Evolutionary conservation across 495 filamentous ascomycete species (phyloP).

Genomic region (Neurospora sp.): DNA sequence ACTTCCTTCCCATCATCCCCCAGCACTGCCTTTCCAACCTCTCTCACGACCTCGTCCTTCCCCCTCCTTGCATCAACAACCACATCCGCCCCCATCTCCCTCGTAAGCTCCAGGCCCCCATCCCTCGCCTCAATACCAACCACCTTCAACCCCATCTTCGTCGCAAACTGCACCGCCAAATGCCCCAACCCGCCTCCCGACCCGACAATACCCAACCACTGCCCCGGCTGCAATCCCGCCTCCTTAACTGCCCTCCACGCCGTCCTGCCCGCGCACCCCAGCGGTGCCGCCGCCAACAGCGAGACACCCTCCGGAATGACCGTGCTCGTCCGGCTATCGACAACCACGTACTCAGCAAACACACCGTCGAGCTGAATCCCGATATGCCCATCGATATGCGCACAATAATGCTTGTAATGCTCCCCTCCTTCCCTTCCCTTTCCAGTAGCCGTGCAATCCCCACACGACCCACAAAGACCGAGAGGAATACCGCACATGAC

Average conservation of each 20-base stretch:
- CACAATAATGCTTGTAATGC: slow-evolving; percentile 38
- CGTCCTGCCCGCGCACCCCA: slow-evolving; percentile 49
- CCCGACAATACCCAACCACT: slow-evolving; percentile 44
- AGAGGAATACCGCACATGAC: slow-evolving; percentile 40
- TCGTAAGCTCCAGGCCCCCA: slow-evolving; percentile 36
- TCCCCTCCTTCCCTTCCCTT: slow-evolving; percentile 15
- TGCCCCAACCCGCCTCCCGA: slow-evolving; percentile 51
- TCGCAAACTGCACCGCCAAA: slow-evolving; percentile 45
- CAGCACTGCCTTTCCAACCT: slow-evolving; percentile 36
- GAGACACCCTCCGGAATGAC: slow-evolving; percentile 36
- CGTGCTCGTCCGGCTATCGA: slow-evolving; percentile 34
- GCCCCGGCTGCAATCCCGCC: slow-evolving; percentile 32
- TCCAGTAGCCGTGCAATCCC: slow-evolving; percentile 29
- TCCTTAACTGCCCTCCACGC: slow-evolving; percentile 40
- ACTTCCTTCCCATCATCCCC: slow-evolving; percentile 36
- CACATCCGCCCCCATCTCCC: slow-evolving; percentile 35
- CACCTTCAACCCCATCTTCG: slow-evolving; percentile 38
- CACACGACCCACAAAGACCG: slow-evolving; percentile 38
- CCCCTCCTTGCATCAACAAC: slow-evolving; percentile 42
- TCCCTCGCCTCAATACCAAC: slow-evolving; percentile 48
- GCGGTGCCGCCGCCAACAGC: slow-evolving; percentile 41
- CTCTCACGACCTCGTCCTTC: slow-evolving; percentile 31
- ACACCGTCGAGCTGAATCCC: slow-evolving; percentile 41
- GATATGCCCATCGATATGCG: slow-evolving; percentile 13
- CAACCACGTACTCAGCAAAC: slow-evolving; percentile 43